Evolutionary conservation across 306 rosid species (phyloP), one percentile per base, ranked within the genome.

Genomic region (Betula pendula): DNA sequence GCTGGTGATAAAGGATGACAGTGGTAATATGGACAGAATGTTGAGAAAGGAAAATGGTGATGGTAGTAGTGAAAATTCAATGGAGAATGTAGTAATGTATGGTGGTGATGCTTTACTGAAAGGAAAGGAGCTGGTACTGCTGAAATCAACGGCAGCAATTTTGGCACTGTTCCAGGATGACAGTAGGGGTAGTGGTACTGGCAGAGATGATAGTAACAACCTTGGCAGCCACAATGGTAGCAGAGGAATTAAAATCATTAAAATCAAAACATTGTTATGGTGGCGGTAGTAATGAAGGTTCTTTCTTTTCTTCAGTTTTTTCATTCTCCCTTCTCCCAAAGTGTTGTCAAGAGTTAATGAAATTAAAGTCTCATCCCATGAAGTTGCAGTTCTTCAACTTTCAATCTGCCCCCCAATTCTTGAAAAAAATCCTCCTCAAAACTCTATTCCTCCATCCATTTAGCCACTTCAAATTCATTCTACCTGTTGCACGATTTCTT

Each of bases 401-500:
- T 60, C 38, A 60, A 60, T 27, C 40, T 22, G 14, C 16, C 25
- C 27, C 27, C 27, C 9, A 20, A 53, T 53, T 53, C 13, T 53
- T 53, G 10, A 17, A 24, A 31, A 58, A 27, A 27, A 55, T 8
- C 22, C 58, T 22, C 29, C 14, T 20, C 14, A 27, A 58, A 59
- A 59, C 73, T 49, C 8, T 35, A 17, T 17, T 9, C 35, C 52
- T 4, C 22, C 15, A 73, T 70, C 74, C 16, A 71, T 35, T 52
- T 77, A 75, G 62, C 51, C 47, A 50, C 58, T 31, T 31, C 62
- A 55, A 53, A 75, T 45, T 60, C 20, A 65, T 27, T 35, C 51
- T 85, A 86, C 97, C 92, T 92, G 93, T 78, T 86, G 89, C 50
- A 86, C 94, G 78, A 94, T 79, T 65, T 92, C 94, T 83, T 88